These are phyloP conservation scores for Aspergillus clavatus DNA, from an alignment of 2,329 filamentous ascomycete genomes.

Conservation along the genomic window DNA sequence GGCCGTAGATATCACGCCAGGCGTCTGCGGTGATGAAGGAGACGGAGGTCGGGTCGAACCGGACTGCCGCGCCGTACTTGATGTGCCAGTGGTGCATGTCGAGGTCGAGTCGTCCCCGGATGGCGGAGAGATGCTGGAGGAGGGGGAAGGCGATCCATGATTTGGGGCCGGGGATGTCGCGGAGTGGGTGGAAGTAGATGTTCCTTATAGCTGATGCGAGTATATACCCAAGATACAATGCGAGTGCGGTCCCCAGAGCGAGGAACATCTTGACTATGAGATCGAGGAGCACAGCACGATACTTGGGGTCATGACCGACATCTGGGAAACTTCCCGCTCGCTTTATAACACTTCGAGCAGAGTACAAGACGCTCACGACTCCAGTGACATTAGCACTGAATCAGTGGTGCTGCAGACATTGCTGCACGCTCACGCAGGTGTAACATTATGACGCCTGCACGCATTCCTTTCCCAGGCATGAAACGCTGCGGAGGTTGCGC, in stretches of 20 bases:
- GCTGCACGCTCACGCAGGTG: no score
- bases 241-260: neutral
- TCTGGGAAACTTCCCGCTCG: no score
- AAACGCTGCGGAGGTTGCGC: no score
- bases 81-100: conserved; percentile 8
- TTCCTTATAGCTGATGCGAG: neutral
- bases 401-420: no score
- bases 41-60: conserved; percentile 30
- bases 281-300: no score
- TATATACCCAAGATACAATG: neutral
- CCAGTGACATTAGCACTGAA: no score
- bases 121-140: conserved; percentile 6
- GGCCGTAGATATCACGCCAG: conserved; percentile 26
- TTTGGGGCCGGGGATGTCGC: conserved; percentile 12
- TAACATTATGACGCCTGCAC: no score
- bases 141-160: conserved; percentile 15
- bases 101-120: conserved; percentile 8
- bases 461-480: no score
- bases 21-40: conserved; percentile 24
- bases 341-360: no score
- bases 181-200: conserved; percentile 19
- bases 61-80: conserved; percentile 20
- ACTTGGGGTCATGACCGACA: no score
- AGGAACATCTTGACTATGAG: neutral
- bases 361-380: no score